Conservation (phyloP, 305 asterid genomes). For the Fraxinus baroniana region DNA sequence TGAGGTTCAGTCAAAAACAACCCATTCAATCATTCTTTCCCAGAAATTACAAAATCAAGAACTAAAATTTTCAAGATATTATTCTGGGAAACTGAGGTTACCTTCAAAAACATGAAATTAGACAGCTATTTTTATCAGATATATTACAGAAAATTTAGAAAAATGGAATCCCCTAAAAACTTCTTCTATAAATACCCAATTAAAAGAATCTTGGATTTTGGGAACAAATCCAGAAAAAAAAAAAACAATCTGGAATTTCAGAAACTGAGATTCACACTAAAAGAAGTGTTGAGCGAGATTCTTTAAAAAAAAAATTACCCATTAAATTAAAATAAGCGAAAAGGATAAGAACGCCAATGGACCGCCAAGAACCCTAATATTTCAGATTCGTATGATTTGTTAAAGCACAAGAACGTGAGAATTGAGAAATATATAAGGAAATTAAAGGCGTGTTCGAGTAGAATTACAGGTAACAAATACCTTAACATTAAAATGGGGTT, state of each 20-base stretch:
- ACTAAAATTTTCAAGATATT: not conserved
- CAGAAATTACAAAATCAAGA: not conserved
- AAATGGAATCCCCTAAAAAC: not conserved
- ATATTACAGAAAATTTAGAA: not conserved
- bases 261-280: not conserved
- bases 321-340: not conserved
- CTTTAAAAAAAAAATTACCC: not conserved
- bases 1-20: not conserved
- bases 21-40: not conserved
- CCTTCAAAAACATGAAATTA: constrained; percentile 9
- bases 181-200: not conserved
- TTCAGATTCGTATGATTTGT: not conserved
- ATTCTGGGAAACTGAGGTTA: constrained; percentile 15
- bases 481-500: constrained; percentile 1
- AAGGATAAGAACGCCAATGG: not conserved
- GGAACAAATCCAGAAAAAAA: not conserved
- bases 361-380: not conserved
- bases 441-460: not conserved
- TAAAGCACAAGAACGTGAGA: not conserved
- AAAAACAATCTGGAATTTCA: not conserved
- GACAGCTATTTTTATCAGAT: not conserved
- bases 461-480: not conserved
- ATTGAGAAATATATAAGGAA: not conserved
- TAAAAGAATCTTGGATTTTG: not conserved
- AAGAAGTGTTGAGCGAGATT: not conserved